These are phyloP conservation scores for Ambrosia trifida DNA, from an alignment of 129 eudicot species.

Conservation along the genomic window DNA sequence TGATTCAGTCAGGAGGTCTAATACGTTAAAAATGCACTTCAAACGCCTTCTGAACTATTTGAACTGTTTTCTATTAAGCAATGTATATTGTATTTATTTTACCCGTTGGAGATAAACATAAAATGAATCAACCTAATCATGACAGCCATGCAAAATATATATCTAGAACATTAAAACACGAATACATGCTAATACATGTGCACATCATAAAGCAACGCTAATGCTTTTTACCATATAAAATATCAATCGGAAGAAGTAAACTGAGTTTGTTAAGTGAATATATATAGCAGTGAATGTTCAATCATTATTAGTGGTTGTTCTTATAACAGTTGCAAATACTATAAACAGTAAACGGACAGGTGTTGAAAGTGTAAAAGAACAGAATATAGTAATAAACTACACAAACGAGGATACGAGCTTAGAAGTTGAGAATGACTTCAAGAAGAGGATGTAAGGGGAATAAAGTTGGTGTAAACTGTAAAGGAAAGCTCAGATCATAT, in stretches of 20 bases:
- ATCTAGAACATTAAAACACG: background rate
- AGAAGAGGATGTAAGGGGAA: background rate
- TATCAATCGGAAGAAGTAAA: background rate
- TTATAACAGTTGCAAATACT: conserved; percentile 1
- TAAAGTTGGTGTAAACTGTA: background rate
- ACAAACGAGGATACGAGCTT: background rate
- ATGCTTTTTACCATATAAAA: background rate
- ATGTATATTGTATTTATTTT: background rate
- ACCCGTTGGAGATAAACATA: background rate
- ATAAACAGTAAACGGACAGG: background rate
- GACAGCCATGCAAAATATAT: background rate
- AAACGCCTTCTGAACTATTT: background rate
- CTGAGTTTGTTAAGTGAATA: background rate
- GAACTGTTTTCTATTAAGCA: background rate
- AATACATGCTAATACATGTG: background rate
- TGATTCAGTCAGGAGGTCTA: background rate
- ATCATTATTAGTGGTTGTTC: background rate
- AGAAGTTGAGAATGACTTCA: background rate
- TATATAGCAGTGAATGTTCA: background rate
- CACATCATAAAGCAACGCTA: background rate
- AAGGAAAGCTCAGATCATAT: background rate
- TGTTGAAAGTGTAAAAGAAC: background rate
- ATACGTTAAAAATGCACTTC: background rate
- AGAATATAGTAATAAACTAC: background rate
- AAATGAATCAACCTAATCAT: background rate